Percentiles rank a stretch among this genome's conserved stretches.
Conservation (phyloP, 2,329 filamentous ascomycete species). For the Zymoseptoria brevis region DNA sequence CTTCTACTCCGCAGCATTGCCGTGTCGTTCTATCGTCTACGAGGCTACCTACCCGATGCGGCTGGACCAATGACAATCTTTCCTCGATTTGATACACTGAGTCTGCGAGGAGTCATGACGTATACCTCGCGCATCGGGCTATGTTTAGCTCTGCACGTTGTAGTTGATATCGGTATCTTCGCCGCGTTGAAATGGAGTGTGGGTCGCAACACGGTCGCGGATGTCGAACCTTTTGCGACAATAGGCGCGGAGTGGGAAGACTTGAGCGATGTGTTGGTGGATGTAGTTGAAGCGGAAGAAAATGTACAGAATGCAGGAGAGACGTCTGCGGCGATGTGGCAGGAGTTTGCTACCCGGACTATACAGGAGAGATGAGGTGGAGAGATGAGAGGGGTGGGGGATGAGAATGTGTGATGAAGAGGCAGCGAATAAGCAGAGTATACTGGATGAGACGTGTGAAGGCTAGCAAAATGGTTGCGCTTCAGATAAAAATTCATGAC, state of each 20-base stretch:
- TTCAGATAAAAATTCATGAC: too few species aligned
- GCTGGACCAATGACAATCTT: neutral
- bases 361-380: neutral
- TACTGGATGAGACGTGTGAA: neutral
- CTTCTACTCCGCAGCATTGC: constrained; percentile 16
- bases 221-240: neutral
- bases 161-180: neutral
- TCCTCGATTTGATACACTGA: neutral
- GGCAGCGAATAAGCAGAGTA: neutral
- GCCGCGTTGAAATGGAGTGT: neutral
- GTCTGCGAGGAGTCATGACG: neutral
- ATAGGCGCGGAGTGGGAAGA: neutral
- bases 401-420: neutral
- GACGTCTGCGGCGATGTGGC: neutral
- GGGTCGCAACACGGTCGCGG: neutral
- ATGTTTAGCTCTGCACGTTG: neutral
- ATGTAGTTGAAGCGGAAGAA: neutral
- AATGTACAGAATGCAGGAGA: neutral
- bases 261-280: too few species aligned
- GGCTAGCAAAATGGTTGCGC: too few species aligned
- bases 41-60: too few species aligned
- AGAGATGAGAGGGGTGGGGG: neutral
- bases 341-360: neutral
- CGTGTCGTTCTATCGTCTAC: constrained; percentile 19
- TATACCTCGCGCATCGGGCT: neutral